Conservation (phyloP, 306 rosid species). For the Castanospermum australe region DNA sequence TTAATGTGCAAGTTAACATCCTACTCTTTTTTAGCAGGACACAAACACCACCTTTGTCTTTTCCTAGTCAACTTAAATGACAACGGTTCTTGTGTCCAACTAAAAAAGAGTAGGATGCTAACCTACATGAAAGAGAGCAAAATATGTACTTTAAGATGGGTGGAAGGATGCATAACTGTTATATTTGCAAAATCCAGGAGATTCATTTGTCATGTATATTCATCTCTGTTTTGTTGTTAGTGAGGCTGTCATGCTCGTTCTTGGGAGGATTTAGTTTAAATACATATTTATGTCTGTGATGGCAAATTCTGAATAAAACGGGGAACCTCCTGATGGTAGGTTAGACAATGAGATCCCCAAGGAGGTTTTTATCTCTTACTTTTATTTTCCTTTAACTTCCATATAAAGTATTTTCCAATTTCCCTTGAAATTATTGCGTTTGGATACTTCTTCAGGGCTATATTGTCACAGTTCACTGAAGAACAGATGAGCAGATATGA, state of each 20-base stretch:
- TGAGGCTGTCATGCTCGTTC: not conserved
- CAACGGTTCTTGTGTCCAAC: no score
- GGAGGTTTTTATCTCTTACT: not conserved
- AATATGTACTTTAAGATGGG: not conserved
- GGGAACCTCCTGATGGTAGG: not conserved
- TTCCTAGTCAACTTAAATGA: no score
- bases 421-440: not conserved
- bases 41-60: no score
- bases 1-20: no score
- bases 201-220: not conserved
- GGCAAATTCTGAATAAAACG: not conserved
- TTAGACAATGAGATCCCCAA: not conserved
- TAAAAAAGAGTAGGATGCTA: no score
- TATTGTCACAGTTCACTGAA: slow-evolving; percentile 79
- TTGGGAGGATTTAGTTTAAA: not conserved
- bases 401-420: not conserved
- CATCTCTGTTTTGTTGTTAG: not conserved
- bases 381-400: not conserved
- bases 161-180: not conserved
- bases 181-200: not conserved
- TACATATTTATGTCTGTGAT: not conserved
- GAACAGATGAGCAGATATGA: slow-evolving; percentile 96
- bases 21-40: no score
- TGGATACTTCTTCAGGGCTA: slow-evolving; percentile 49
- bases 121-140: no score